These are phyloP conservation scores for Calonectria ilicicola DNA, from an alignment of 2,329 filamentous ascomycete species.

Conservation along the genomic window DNA sequence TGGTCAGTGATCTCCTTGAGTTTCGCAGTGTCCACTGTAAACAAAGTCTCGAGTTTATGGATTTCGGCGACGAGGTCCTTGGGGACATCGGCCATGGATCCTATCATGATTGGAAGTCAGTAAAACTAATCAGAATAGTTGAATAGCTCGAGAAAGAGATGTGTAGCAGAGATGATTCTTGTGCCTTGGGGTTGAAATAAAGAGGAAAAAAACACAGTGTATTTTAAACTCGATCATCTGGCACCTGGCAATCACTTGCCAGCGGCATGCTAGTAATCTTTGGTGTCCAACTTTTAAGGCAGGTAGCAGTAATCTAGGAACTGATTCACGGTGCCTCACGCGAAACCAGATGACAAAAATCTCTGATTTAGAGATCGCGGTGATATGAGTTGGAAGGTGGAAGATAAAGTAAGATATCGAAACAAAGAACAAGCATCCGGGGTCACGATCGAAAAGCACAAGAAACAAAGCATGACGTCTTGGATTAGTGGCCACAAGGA, in stretches of 20 bases:
- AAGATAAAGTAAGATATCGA: not conserved
- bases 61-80: constrained; percentile 86
- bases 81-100: constrained; percentile 91
- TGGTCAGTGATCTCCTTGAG: constrained; percentile 92
- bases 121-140: constrained; percentile 1
- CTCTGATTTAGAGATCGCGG: constrained; percentile 24
- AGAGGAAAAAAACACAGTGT: not conserved
- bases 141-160: not conserved
- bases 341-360: constrained; percentile 15
- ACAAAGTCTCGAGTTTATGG: constrained; percentile 83
- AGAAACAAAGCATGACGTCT: constrained; percentile 8
- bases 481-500: not conserved
- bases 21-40: constrained; percentile 81
- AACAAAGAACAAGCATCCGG: not conserved
- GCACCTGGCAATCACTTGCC: constrained; percentile 14
- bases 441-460: not conserved
- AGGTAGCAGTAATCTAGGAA: not conserved
- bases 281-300: constrained; percentile 29
- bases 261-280: constrained; percentile 9
- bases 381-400: constrained; percentile 15
- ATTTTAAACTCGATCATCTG: constrained; percentile 15
- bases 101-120: constrained; percentile 57
- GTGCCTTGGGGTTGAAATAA: not conserved
- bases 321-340: not conserved
- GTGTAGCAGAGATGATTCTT: not conserved